These are phyloP conservation scores for Debaryomyces coudertii DNA, from an alignment of 1,139 yeast species.

Conservation along the genomic window DNA sequence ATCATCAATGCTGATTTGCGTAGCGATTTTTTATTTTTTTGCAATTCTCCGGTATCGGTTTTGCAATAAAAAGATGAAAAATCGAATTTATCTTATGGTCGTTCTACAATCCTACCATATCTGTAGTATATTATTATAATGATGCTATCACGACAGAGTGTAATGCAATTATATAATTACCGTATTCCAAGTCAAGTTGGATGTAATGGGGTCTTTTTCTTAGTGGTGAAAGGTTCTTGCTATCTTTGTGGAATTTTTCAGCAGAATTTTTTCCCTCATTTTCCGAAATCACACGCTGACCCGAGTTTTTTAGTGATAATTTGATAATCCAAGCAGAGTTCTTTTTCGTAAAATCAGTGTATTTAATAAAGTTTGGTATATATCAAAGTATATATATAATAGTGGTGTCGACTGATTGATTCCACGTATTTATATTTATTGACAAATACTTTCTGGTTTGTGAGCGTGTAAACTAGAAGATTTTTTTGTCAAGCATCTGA, in stretches of 20 bases:
- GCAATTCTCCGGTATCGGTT: conserved; percentile 9
- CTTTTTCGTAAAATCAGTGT: not conserved
- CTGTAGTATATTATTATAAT: too few relatives aligned
- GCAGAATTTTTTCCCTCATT: conserved; percentile 2
- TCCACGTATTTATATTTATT: not conserved
- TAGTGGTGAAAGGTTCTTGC: not conserved
- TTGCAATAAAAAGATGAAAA: not conserved
- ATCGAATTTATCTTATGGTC: not conserved
- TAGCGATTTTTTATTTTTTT: not conserved
- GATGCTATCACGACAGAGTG: too few relatives aligned
- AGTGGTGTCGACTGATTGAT: not conserved
- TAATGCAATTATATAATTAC: not conserved
- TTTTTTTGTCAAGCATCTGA: not conserved
- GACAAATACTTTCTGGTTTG: not conserved
- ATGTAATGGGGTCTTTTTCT: not conserved
- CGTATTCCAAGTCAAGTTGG: not conserved
- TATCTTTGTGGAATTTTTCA: not conserved
- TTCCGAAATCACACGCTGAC: conserved; percentile 1
- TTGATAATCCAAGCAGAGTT: not conserved
- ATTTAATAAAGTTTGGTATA: not conserved
- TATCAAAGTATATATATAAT: not conserved
- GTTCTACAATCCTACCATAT: too few relatives aligned
- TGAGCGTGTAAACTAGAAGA: not conserved
- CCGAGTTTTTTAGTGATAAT: not conserved
- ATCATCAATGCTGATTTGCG: not conserved